Conservation (phyloP, 192 early-diverging fungal genomes). For the Linnemannia zychae region DNA sequence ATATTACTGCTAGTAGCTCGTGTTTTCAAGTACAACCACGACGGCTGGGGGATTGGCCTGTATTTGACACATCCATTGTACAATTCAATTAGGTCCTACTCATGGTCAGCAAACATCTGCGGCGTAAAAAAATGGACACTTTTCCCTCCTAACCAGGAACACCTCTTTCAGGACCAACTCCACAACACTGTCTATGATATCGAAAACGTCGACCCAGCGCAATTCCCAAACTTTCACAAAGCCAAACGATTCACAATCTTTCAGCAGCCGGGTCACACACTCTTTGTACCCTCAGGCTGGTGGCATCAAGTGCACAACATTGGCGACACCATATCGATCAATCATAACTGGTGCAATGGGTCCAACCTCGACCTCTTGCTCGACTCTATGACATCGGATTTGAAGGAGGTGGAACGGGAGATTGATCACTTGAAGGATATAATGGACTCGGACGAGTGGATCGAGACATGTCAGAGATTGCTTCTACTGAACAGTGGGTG, state of each 20-base stretch:
- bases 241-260: slow-evolving; percentile 65
- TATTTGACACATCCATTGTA: background rate
- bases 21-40: background rate
- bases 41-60: no score
- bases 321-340: slow-evolving; percentile 81
- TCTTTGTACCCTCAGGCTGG: slow-evolving; percentile 84
- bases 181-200: slow-evolving; percentile 73
- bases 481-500: slow-evolving; percentile 65
- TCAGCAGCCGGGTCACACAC: slow-evolving; percentile 73
- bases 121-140: slow-evolving; percentile 80
- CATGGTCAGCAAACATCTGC: slow-evolving; percentile 83
- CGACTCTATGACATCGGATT: slow-evolving; percentile 60
- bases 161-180: slow-evolving; percentile 66
- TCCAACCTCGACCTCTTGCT: slow-evolving; percentile 66
- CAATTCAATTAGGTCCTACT: slow-evolving; percentile 67
- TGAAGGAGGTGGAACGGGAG: slow-evolving; percentile 62
- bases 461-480: slow-evolving; percentile 60
- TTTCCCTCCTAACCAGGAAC: slow-evolving; percentile 74
- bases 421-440: slow-evolving; percentile 67
- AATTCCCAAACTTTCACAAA: slow-evolving; percentile 65
- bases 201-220: slow-evolving; percentile 54
- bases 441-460: slow-evolving; percentile 60
- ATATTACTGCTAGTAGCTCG: slow-evolving; percentile 48
- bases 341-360: slow-evolving; percentile 83
- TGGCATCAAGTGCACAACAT: slow-evolving; percentile 81